phyloP scores from a whole-genome alignment of 371 early-diverging fungal genomes.

The Mortierella sp. region DNA sequence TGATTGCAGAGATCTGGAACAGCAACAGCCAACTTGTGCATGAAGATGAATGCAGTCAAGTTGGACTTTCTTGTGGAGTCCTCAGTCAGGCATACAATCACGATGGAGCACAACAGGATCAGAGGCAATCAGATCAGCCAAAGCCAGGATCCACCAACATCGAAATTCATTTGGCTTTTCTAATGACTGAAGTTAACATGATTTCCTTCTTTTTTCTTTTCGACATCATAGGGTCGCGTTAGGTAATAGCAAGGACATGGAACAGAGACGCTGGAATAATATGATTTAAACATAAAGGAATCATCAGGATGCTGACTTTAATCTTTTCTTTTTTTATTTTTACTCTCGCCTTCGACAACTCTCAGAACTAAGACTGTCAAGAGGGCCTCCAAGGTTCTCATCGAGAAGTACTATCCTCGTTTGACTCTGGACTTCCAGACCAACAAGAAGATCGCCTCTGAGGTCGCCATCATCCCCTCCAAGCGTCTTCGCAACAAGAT shows the following conservation, averaged over 20 bases:
- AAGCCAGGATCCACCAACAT: too few relatives aligned
- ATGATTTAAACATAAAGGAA: neutral
- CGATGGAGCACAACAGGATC: too few relatives aligned
- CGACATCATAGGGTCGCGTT: conserved; percentile 52
- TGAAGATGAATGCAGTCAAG: too few relatives aligned
- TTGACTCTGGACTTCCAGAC: conserved; percentile 99
- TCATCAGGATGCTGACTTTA: neutral
- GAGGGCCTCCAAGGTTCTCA: conserved; percentile 99
- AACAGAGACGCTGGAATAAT: neutral
- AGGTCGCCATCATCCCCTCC: conserved; percentile 98
- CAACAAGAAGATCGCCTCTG: conserved; percentile 99
- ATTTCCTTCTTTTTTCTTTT: neutral
- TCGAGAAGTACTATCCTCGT: conserved; percentile 99
- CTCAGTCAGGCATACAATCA: too few relatives aligned
- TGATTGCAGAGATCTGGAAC: too few relatives aligned
- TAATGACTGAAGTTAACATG: neutral
- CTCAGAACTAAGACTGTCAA: conserved; percentile 98
- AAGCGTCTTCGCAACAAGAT: conserved; percentile 99
- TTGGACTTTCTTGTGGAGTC: too few relatives aligned
- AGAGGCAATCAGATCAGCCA: too few relatives aligned
- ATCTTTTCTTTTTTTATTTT: conserved; percentile 5
- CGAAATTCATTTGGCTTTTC: neutral
- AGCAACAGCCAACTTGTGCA: too few relatives aligned
- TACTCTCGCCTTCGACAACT: neutral
- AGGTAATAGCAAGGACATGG: conserved; percentile 25